Conservation (phyloP, 169 alveolate genomes). For the Babesia divergens region DNA sequence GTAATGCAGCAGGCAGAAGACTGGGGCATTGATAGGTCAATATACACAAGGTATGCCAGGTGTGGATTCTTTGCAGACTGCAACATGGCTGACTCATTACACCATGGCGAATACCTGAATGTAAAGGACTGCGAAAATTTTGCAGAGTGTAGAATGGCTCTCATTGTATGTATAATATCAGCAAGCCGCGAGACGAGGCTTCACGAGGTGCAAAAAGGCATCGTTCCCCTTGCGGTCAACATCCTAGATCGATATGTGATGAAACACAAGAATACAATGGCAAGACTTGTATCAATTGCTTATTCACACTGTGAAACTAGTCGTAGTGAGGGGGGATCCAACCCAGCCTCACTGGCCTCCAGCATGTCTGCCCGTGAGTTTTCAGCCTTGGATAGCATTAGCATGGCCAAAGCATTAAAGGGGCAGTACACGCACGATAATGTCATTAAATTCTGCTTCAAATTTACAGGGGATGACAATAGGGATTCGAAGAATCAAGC, state of each 20-base stretch:
- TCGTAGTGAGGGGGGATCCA: neutral
- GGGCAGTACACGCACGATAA: neutral
- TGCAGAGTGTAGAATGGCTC: constrained; percentile 60
- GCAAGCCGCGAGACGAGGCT: constrained; percentile 39
- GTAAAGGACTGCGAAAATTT: constrained; percentile 19
- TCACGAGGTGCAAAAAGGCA: constrained; percentile 47
- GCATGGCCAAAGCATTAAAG: constrained; percentile 5
- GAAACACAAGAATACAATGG: constrained; percentile 21
- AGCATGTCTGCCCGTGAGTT: constrained; percentile 7
- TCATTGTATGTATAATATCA: constrained; percentile 49
- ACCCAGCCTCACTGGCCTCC: constrained; percentile 10
- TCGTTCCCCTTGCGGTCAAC: constrained; percentile 55
- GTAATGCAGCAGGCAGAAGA: constrained; percentile 24
- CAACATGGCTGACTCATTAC: constrained; percentile 47
- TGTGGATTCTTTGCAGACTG: constrained; percentile 67
- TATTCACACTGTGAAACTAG: neutral
- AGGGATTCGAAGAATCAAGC: neutral
- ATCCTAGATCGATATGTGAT: constrained; percentile 48
- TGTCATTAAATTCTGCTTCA: constrained; percentile 13
- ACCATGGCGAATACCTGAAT: constrained; percentile 47
- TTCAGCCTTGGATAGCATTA: neutral
- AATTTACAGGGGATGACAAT: neutral
- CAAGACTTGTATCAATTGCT: constrained; percentile 13
- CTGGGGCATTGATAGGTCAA: constrained; percentile 66
- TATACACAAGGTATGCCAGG: constrained; percentile 55